Conservation (phyloP, 2,329 filamentous ascomycete species). For the Cercospora brassicicola region DNA sequence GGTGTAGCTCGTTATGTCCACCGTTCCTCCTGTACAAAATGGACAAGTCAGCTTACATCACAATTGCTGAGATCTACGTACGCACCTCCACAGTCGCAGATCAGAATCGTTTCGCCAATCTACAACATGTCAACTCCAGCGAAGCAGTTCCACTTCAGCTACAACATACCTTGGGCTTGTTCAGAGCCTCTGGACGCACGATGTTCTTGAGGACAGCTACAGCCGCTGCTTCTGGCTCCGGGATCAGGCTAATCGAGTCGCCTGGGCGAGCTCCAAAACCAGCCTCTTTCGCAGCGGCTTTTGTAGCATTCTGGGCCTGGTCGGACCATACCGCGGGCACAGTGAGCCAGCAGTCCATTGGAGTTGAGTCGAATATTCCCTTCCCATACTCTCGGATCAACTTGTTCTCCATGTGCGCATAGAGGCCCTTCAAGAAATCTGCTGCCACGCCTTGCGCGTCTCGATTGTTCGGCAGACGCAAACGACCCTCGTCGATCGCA, state of each 20-base stretch:
- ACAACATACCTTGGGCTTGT: neutral
- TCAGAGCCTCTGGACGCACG: slow-evolving; percentile 14
- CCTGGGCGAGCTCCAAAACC: slow-evolving; percentile 26
- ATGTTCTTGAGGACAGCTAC: slow-evolving; percentile 19
- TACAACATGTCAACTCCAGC: neutral
- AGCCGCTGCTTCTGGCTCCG: slow-evolving; percentile 32
- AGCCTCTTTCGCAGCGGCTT: slow-evolving; percentile 22
- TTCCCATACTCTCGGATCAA: slow-evolving; percentile 13
- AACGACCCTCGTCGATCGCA: slow-evolving; percentile 19
- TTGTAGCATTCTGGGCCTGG: slow-evolving; percentile 28
- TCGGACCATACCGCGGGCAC: slow-evolving; percentile 35
- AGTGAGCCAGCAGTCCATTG: slow-evolving; percentile 33
- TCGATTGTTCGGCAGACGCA: slow-evolving; percentile 15
- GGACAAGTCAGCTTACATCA: neutral
- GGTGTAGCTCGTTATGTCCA: slow-evolving; percentile 23
- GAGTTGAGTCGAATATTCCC: slow-evolving; percentile 20
- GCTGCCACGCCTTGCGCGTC: slow-evolving; percentile 14
- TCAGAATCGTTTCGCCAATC: slow-evolving; percentile 19
- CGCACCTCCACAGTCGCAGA: slow-evolving; percentile 24
- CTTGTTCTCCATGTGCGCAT: slow-evolving; percentile 15
- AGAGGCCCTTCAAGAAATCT: slow-evolving; percentile 14
- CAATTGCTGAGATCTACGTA: neutral
- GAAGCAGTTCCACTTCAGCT: neutral
- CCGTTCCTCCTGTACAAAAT: slow-evolving; percentile 4
- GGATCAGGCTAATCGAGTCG: slow-evolving; percentile 29